phyloP scores from a whole-genome alignment of 1,139 yeast genomes.

The Meyerozyma sp. region DNA sequence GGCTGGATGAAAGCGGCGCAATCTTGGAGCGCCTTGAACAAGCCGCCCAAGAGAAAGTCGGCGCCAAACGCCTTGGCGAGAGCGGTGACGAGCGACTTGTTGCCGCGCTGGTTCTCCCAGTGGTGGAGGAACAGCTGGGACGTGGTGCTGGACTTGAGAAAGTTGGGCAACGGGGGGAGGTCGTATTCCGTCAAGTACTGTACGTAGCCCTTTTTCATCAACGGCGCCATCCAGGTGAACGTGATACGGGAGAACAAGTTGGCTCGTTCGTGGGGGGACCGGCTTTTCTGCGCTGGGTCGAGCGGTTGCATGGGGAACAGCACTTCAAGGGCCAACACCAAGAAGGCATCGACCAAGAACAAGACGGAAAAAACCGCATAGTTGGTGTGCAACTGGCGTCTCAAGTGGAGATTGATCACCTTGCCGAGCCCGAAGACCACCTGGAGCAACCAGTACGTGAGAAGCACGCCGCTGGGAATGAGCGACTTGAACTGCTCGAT shows the following conservation, averaged over 20 bases:
- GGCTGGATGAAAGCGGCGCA: constrained; percentile 84
- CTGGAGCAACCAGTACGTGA: constrained; percentile 73
- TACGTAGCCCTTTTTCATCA: constrained; percentile 80
- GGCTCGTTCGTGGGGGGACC: constrained; percentile 71
- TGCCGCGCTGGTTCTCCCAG: constrained; percentile 48
- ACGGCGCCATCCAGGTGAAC: constrained; percentile 87
- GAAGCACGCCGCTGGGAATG: constrained; percentile 63
- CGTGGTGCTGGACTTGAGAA: constrained; percentile 49
- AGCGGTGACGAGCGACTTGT: constrained; percentile 66
- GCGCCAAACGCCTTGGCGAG: constrained; percentile 65
- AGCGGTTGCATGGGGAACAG: constrained; percentile 39
- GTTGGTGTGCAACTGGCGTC: constrained; percentile 31
- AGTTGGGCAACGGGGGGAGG: constrained; percentile 73
- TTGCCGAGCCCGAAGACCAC: constrained; percentile 34
- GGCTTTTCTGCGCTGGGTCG: constrained; percentile 31
- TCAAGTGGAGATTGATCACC: constrained; percentile 42
- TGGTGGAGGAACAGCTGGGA: constrained; percentile 46
- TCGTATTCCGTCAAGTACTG: constrained; percentile 72
- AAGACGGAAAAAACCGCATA: constrained; percentile 43
- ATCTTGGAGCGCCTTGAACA: constrained; percentile 79
- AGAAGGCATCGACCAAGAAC: constrained; percentile 42
- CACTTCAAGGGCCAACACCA: constrained; percentile 53
- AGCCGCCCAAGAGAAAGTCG: constrained; percentile 64
- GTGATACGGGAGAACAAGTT: constrained; percentile 76
- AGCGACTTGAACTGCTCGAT: constrained; percentile 63